A percentile compares a stretch with the other conserved stretches of the same genome.
Conservation (phyloP, 805 yeast species). For the Candida endomychidarum region DNA sequence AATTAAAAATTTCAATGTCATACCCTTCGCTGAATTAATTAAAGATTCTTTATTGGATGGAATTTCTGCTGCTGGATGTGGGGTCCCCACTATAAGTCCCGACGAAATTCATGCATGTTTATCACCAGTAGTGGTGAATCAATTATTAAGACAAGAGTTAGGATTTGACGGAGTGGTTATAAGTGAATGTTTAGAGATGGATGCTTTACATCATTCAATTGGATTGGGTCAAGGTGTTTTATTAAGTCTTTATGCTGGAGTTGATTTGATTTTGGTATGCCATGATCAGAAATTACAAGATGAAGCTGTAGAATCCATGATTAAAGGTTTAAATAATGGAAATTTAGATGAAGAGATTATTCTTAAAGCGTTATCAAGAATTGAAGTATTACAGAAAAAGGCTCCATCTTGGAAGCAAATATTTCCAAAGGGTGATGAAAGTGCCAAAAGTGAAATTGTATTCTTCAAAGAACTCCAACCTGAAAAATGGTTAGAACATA, state of each 20-base stretch:
- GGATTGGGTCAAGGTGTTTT: constrained; percentile 68
- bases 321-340: constrained; percentile 39
- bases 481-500: constrained; percentile 43
- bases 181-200: constrained; percentile 63
- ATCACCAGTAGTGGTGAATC: constrained; percentile 51
- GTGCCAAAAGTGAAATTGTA: constrained; percentile 21
- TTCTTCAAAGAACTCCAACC: constrained; percentile 29
- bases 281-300: constrained; percentile 53
- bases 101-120: constrained; percentile 65
- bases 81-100: constrained; percentile 58
- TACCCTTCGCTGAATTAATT: constrained; percentile 52
- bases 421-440: constrained; percentile 35
- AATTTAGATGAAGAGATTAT: constrained; percentile 45
- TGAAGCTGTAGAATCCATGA: constrained; percentile 50
- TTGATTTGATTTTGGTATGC: constrained; percentile 64
- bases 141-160: constrained; percentile 50
- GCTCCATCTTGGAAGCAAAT: constrained; percentile 47
- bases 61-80: constrained; percentile 61
- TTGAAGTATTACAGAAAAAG: constrained; percentile 42
- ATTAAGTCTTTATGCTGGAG: constrained; percentile 61
- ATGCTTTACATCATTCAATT: constrained; percentile 58
- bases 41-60: constrained; percentile 50
- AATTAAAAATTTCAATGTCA: constrained; percentile 46
- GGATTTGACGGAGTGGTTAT: constrained; percentile 57
- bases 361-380: constrained; percentile 39